Base-by-base conservation (phyloP, 441 rosid genomes). In the Capsella rubella region DNA sequence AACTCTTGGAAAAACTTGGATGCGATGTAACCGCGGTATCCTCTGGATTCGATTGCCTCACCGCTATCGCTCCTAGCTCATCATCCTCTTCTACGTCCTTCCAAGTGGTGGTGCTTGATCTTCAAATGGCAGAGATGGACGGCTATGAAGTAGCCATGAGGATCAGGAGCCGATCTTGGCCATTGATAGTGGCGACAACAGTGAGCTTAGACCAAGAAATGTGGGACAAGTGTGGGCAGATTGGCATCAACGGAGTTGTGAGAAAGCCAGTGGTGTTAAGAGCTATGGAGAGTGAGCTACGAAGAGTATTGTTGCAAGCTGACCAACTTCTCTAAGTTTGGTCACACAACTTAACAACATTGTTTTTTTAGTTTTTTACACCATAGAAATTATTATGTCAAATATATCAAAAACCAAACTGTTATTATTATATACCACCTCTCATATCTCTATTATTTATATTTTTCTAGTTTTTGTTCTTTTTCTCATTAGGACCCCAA, bases 1-100 rank as follows among this genome's bases (percentile, higher is more conserved):
- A 87, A 80, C 87, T 88, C 40, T 90, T 95, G 12, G 92, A 90
- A 78, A 95, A 87, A 82, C 83, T 95, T 2, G 98, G 99, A 16
- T 95, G 96, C 82, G 71, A 8, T 21, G 97, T 92, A 29, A 74
- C 86, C 65, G 76, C 86, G 0, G 92, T 89, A 42, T 77, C 92
- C 25, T 86, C 98, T 10, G 99, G 95, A 45, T 82, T 81, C 28
- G 96, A 91, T 62, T 95, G 99, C 78, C 87, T 92, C 4, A 60
- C 77, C 10, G 87, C 87, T n/a, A 50, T 89, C 45, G 84, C 85
- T 12, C 86, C 90, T 0, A 50, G 87, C 35, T 61, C 88, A 11
- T 56, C 80, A 27, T 64, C 80, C 0, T 43, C 80, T 45, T 66
- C 73, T 1, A 77, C 84, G 1, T 56, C 87, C 15, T 91, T 87